phyloP scores from a whole-genome alignment of 345 rosid genomes.

The Hibiscus mutabilis region DNA sequence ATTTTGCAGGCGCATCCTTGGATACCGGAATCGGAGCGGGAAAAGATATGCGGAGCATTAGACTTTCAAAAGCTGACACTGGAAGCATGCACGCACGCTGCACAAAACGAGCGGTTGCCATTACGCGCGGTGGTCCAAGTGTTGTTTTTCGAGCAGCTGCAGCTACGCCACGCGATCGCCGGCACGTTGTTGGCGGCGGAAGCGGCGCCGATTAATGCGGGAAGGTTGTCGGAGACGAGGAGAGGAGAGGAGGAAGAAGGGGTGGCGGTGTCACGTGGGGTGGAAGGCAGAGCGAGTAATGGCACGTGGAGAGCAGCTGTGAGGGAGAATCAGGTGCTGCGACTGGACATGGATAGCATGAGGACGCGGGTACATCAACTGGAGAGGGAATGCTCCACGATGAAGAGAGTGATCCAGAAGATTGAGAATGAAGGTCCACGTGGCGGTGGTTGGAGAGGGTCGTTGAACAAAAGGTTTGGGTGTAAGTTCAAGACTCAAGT shows the following conservation, averaged over 20 bases:
- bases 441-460: background rate
- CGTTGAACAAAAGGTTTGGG: background rate
- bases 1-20: conserved; percentile 77
- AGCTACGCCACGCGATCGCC: conserved; percentile 85
- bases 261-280: conserved; percentile 16
- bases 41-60: conserved; percentile 72
- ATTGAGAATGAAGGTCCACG: background rate
- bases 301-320: conserved; percentile 65
- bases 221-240: conserved; percentile 32
- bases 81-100: conserved; percentile 98
- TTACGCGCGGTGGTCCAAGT: conserved; percentile 93
- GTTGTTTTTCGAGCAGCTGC: conserved; percentile 91
- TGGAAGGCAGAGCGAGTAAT: conserved; percentile 22
- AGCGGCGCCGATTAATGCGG: conserved; percentile 33
- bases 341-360: background rate
- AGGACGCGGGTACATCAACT: background rate
- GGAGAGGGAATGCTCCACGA: background rate
- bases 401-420: background rate
- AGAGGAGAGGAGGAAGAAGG: conserved; percentile 11
- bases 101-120: conserved; percentile 94
- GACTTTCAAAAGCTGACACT: conserved; percentile 90
- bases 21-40: conserved; percentile 75
- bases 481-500: background rate
- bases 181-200: conserved; percentile 78
- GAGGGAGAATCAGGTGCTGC: conserved; percentile 65